Percentiles rank a stretch among this genome's conserved stretches.
Conservation (phyloP, 1,284 basidiomycete genomes). For the Golubevia pallescens region DNA sequence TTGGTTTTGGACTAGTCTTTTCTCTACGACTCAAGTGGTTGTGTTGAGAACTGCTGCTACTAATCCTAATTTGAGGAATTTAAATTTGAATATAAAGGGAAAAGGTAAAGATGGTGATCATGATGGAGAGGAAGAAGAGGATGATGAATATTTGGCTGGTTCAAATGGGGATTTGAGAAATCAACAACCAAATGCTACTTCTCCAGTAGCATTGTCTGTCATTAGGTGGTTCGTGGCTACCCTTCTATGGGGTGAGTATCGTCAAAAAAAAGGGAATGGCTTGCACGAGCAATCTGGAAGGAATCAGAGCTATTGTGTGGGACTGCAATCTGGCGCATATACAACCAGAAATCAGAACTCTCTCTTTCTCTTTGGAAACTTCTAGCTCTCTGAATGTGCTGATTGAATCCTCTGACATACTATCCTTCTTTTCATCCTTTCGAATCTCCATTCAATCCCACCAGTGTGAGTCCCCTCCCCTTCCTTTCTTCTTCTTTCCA, state of each 20-base stretch:
- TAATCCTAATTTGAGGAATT: not conserved
- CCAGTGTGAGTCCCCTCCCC: not conserved
- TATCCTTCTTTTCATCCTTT: no score
- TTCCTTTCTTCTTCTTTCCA: not conserved
- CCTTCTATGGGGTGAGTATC: not conserved
- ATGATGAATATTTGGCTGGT: not conserved
- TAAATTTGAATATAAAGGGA: not conserved
- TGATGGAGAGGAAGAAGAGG: constrained; percentile 6
- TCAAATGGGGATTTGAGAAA: not conserved
- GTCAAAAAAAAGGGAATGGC: no score
- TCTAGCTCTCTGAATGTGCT: no score
- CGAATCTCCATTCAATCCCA: not conserved
- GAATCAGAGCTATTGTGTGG: no score
- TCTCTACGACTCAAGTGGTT: constrained; percentile 12
- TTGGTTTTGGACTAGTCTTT: constrained; percentile 81
- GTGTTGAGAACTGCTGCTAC: constrained; percentile 16
- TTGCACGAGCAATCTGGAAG: no score
- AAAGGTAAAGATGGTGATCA: constrained; percentile 7
- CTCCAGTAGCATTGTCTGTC: not conserved
- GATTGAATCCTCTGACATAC: no score
- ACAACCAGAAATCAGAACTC: no score
- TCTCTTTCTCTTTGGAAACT: no score
- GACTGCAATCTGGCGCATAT: no score
- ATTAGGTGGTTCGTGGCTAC: not conserved
- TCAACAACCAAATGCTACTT: not conserved